Base-by-base conservation (phyloP, 1,284 basidiomycete species). In the Apiotrichum veenhuisii region DNA sequence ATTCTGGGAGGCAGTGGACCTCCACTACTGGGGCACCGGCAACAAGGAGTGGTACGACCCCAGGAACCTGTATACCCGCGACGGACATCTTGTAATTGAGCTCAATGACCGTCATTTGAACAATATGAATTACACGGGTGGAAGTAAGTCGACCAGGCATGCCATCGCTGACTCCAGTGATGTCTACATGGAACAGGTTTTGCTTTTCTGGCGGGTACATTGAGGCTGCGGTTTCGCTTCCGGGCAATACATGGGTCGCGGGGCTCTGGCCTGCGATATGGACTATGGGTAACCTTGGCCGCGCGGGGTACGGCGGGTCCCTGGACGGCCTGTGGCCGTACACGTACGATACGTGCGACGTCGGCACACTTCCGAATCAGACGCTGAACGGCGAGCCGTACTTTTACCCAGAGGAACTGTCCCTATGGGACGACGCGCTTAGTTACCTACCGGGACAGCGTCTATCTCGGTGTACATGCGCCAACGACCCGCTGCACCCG, bases 221-320 rank as follows among this genome's bases (percentile, higher is more conserved):
- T 48, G 80, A 80, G 66, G 82, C 83, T 5, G 81, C 82, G 8
- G 85, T 93, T n/a, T 83, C 82, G n/a, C 78, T 97, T 11, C 94
- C 95, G 0, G 95, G 94, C 23, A 64, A 58, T 36, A 64, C 57
- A 38, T 40, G 41, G 7, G 48, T 70, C 22, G 60, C 64, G 34
- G 85, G 85, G 38, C 78, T 89, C 30, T 91, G 88, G 88, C 87
- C 88, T 20, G 87, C 85, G 42, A 73, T 88, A 58, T 94, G 91
- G 91, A 89, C 87, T 8, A 90, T 96, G 88, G 91, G 91, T 3
- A 95, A 95, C 69, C 81, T 96, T 4, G 91, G 78, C 75, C 60
- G 63, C 75, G 22, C 79, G 77, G 77, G 74, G 73, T 7, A 77
- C 78, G 73, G 76, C 69, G 3, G 87, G 0, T 86, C 78, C 79